A percentile compares a stretch with the other conserved stretches of the same genome.
Evolutionary conservation across 75 land plant species (phyloP).

Genomic region (Pinus tabuliformis): DNA sequence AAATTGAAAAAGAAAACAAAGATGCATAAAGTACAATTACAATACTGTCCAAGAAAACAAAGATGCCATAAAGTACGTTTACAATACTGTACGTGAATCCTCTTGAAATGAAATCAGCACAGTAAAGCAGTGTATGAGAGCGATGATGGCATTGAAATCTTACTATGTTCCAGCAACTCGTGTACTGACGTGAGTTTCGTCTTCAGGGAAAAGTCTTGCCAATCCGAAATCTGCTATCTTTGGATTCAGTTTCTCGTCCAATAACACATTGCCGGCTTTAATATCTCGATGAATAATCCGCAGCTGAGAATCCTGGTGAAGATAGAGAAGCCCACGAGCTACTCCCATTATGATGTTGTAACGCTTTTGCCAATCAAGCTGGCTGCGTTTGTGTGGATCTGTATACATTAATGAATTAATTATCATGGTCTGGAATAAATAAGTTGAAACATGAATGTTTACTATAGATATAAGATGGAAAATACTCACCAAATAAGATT

Average conservation of each 20-base stretch:
- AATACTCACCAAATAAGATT: constrained; percentile 10
- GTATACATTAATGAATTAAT: neutral
- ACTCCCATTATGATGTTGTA: neutral
- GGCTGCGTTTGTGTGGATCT: neutral
- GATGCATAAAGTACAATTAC: no score
- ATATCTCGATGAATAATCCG: no score
- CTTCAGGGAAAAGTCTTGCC: constrained; percentile 13
- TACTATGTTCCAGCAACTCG: constrained; percentile 11
- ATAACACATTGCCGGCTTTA: no score
- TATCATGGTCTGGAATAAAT: no score
- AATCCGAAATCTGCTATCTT: constrained; percentile 23
- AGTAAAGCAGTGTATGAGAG: no score
- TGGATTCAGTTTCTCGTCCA: constrained; percentile 5
- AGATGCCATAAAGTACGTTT: no score
- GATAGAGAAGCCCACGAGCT: neutral
- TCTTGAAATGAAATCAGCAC: no score
- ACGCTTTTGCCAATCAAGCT: neutral
- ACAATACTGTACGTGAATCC: no score
- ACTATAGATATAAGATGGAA: no score
- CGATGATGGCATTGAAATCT: neutral
- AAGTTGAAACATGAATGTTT: no score
- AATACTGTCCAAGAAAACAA: no score
- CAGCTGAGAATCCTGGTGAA: neutral
- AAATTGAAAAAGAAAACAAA: no score
- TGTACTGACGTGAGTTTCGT: neutral